phyloP scores from a whole-genome alignment of 257 asterid genomes.

The Leptodermis oblonga region DNA sequence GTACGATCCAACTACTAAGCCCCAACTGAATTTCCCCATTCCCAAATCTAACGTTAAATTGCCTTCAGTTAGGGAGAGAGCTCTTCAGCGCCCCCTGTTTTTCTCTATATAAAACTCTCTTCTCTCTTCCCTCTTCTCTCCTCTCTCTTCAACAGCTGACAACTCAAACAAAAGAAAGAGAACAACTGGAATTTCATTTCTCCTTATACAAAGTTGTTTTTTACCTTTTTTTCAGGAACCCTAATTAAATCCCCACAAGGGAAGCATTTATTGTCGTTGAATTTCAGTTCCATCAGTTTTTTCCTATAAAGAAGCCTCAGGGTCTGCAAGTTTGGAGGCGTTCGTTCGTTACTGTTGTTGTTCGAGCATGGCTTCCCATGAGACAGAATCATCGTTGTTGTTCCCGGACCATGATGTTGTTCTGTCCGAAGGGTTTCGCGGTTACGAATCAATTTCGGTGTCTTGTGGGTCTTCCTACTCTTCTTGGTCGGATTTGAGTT shows the following conservation, averaged over 20 bases:
- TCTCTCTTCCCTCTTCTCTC: neutral
- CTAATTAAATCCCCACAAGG: neutral
- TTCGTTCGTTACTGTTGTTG: no score
- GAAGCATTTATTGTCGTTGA: neutral
- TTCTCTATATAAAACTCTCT: no score
- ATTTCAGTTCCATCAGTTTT: neutral
- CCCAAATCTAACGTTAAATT: neutral
- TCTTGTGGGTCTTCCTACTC: constrained; percentile 20
- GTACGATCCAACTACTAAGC: constrained; percentile 45
- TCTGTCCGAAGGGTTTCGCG: constrained; percentile 12
- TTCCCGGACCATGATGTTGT: constrained; percentile 11
- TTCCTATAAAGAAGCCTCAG: no score
- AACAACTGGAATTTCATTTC: neutral
- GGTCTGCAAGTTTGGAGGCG: no score
- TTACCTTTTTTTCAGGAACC: neutral
- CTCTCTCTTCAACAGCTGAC: no score
- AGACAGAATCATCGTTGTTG: constrained; percentile 3
- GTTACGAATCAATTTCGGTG: constrained; percentile 21
- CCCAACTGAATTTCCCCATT: constrained; percentile 30
- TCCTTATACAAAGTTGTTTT: neutral
- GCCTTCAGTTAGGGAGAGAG: no score
- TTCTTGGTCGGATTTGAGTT: constrained; percentile 58
- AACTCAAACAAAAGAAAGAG: no score
- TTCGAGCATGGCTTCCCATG: constrained; percentile 15
- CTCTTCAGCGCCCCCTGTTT: no score